phyloP scores from a whole-genome alignment of 2,329 filamentous ascomycete species.

The Cryoendolithus antarcticus region DNA sequence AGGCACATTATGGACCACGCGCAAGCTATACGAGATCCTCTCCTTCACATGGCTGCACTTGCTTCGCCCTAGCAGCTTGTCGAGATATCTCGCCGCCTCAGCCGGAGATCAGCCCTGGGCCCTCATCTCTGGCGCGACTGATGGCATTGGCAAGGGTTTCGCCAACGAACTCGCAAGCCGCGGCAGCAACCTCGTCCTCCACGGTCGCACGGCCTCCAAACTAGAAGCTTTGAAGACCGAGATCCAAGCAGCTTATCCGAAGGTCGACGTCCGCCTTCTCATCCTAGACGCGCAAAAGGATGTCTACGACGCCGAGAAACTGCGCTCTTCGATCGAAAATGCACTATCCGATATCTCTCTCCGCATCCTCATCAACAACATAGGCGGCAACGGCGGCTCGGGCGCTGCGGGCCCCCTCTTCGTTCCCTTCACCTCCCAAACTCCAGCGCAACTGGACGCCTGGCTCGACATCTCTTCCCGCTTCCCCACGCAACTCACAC shows the following conservation, averaged over 20 bases:
- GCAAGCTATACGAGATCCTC: constrained; percentile 11
- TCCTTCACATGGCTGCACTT: constrained; percentile 15
- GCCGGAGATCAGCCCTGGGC: constrained; percentile 25
- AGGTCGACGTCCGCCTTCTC: constrained; percentile 26
- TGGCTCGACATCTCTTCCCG: constrained; percentile 32
- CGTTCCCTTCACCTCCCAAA: background rate
- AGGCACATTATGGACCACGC: constrained; percentile 10
- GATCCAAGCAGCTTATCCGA: constrained; percentile 29
- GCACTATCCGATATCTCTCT: constrained; percentile 25
- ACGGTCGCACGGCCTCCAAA: constrained; percentile 40
- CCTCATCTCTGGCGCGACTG: constrained; percentile 40
- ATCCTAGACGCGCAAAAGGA: constrained; percentile 30
- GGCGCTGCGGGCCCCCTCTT: constrained; percentile 1
- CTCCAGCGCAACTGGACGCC: background rate
- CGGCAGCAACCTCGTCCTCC: constrained; percentile 43
- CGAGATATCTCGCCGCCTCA: constrained; percentile 12
- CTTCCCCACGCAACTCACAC: constrained; percentile 37
- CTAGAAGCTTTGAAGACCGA: constrained; percentile 27
- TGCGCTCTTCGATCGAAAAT: constrained; percentile 7
- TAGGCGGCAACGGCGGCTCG: constrained; percentile 26
- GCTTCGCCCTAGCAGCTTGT: constrained; percentile 13
- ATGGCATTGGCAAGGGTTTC: constrained; percentile 41
- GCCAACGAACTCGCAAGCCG: constrained; percentile 34
- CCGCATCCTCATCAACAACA: constrained; percentile 44
- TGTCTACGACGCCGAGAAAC: constrained; percentile 14